Evolutionary conservation across 2,329 filamentous ascomycete genomes (phyloP), one percentile per base, ranked within the genome.

Genomic region (Cercospora berteroae): DNA sequence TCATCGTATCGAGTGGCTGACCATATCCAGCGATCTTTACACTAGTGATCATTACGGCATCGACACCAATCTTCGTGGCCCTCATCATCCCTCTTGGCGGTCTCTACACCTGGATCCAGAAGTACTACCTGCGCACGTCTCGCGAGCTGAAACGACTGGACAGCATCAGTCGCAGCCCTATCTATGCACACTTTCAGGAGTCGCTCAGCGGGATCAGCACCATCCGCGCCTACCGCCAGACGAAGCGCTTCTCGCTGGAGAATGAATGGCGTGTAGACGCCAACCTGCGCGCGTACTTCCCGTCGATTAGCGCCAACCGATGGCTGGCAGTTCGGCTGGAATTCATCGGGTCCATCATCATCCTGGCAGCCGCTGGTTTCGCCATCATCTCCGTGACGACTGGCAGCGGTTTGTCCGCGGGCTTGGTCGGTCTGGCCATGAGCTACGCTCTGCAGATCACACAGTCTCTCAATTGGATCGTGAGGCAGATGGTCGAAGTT

Each of bases 181-280:
- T 99, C 74, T 99, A 94, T 79, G 95, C 95, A 6, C 96, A 99
- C 80, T 99, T 99, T 82, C 95, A 99, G 78, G 96, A 99, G 81
- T 96, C 93, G 1, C 87, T 99, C 9, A 94, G 93, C 69, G 95
- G 95, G 52, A 90, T 97, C 77, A 92, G 92, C 68, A 99, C 95
- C 10, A 98, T 99, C 76, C 91, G 96, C 72, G 96, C 95, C 39
- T 99, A 96, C 82, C 87, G 90, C 69, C 94, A 99, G 79, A 89
- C 96, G 79, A 84, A 88, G 71, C 87, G 95, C 66, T 99, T 99
- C 80, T 87, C 92, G 69, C 83, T 91, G 67, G 96, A 99, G 80
- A 99, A 98, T 74, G 94, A 99, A 84, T 97, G 94, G 93, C 90
- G 95, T 52, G 91, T 98, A 70, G 95, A 99, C 81, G 90, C 92